A percentile compares a stretch with the other conserved stretches of the same genome.
Evolutionary conservation across 2,329 filamentous ascomycete species (phyloP).

Genomic region (Cordyceps farinosa): DNA sequence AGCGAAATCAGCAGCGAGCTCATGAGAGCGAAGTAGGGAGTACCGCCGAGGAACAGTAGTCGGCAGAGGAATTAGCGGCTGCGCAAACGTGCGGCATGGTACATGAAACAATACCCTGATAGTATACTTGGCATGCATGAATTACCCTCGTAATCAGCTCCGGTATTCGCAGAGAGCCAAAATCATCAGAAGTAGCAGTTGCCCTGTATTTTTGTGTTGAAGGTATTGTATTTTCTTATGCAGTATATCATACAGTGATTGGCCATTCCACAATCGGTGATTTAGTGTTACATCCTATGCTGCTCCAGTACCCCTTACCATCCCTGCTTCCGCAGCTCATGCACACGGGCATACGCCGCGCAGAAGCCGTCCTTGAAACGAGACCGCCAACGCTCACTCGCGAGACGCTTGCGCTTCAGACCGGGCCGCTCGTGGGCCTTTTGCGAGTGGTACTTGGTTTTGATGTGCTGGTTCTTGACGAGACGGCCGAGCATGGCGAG

Average conservation of each 20-base stretch:
- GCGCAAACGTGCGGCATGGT: too few species aligned
- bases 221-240: slow-evolving; percentile 2
- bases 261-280: background rate
- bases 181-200: too few species aligned
- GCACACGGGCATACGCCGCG: slow-evolving; percentile 59
- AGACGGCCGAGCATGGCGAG: slow-evolving; percentile 41
- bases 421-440: slow-evolving; percentile 72
- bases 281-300: slow-evolving; percentile 10
- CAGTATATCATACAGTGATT: slow-evolving; percentile 12
- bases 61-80: too few species aligned
- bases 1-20: too few species aligned
- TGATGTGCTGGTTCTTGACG: slow-evolving; percentile 53
- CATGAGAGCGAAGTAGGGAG: too few species aligned
- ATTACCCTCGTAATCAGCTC: too few species aligned
- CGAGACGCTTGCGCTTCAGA: slow-evolving; percentile 72
- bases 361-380: slow-evolving; percentile 68
- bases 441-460: slow-evolving; percentile 54
- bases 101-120: too few species aligned
- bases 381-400: slow-evolving; percentile 63
- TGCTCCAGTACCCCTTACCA: slow-evolving; percentile 53
- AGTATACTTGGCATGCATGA: too few species aligned
- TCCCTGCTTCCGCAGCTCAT: slow-evolving; percentile 70
- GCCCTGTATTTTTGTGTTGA: too few species aligned
- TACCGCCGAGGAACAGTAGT: too few species aligned
- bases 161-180: too few species aligned